These are phyloP conservation scores for Fragaria iinumae DNA, from an alignment of 306 rosid genomes.

Conservation along the genomic window DNA sequence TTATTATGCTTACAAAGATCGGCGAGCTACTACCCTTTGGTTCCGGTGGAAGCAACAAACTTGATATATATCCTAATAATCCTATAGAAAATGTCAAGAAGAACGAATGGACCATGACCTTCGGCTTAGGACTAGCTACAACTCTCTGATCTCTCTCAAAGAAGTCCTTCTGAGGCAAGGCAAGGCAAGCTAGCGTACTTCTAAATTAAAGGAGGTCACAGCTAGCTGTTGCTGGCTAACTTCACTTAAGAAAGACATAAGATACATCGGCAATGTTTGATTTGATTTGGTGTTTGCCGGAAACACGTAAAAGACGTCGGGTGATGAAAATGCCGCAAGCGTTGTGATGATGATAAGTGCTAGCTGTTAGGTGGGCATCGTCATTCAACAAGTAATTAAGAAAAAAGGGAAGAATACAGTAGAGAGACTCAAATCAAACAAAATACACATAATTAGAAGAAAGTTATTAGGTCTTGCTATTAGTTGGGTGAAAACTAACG, in stretches of 20 bases:
- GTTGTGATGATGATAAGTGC: too few species aligned
- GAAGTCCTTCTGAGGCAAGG: background rate
- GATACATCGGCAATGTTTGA: background rate
- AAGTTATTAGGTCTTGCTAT: too few species aligned
- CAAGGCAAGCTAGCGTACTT: background rate
- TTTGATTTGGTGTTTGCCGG: background rate
- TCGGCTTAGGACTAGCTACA: background rate
- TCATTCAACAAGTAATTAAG: background rate
- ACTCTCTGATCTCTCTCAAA: too few species aligned
- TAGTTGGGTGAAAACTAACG: too few species aligned
- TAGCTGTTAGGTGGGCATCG: too few species aligned
- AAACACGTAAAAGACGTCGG: background rate
- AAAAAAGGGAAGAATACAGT: too few species aligned
- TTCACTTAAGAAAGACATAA: too few species aligned
- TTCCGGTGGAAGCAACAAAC: background rate
- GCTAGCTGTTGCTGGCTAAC: background rate
- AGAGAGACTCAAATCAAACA: too few species aligned
- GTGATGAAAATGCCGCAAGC: background rate
- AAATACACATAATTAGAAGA: background rate
- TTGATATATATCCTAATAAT: too few species aligned
- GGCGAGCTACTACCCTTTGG: background rate
- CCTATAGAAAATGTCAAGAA: background rate
- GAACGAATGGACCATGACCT: background rate
- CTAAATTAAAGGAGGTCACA: background rate
- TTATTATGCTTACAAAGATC: background rate